Evolutionary conservation across 306 rosid species (phyloP), one percentile per base, ranked within the genome.

Genomic region (Pyrus communis): DNA sequence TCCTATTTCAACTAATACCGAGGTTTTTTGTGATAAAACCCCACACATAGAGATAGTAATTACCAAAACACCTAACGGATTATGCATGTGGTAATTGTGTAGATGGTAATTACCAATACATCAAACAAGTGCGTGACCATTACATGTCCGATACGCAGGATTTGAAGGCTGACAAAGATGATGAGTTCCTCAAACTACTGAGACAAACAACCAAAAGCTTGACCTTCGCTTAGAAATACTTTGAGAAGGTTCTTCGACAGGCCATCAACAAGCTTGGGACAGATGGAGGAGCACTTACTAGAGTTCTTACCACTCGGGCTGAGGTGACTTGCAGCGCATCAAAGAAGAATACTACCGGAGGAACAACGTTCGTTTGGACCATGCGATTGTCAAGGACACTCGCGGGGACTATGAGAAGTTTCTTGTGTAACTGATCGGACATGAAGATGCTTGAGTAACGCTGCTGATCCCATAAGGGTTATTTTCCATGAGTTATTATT

Each of bases 231-330:
- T 97, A 92, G 89, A 92, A 89, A 75, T 86, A 92, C 73, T 92
- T 85, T 27, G 89, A 83, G 78, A 89, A 92, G 77, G 31, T 85
- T 80, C 77, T 88, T 52, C 78, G 99, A 67, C 73, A 74, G 84
- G 92, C 86, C 28, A 79, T 92, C 78, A 90, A 91, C 85, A 91
- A 84, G 86, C 4, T 75, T 60, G 98, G 99, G 46, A 95, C 97
- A 35, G 97, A 95, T 33, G 99, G 91, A 75, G 55, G 88, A 85
- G 97, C 81, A 8, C 96, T 92, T 38, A 85, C 97, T 17, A 89
- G 99, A 82, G 97, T 95, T 75, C 83, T 92, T 52, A 49, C 96
- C 55, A 89, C 96, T 72, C 83, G 97, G 79, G 96, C 97, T 7
- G 99, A 95, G 87, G 79, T 91, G 97, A 95, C 79, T 57, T 95